Conservation (phyloP, 2,329 filamentous ascomycete species). For the Penicillium sp. region DNA sequence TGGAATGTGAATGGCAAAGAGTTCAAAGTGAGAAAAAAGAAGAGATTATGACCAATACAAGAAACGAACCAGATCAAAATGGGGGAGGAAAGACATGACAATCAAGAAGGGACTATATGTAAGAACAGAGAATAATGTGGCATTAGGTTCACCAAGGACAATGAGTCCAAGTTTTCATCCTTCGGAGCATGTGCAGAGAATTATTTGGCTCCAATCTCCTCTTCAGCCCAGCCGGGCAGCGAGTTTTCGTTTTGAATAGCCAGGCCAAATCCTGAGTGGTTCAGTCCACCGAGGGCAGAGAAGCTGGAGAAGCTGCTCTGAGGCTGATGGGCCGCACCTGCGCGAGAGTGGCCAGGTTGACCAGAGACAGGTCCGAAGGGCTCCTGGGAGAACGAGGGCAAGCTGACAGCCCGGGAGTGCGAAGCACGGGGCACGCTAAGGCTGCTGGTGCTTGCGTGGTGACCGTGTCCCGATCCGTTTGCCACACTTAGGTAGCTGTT, state of each 20-base stretch:
- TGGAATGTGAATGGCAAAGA: conserved; percentile 22
- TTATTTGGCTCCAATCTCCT: conserved; percentile 59
- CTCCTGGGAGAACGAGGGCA: conserved; percentile 69
- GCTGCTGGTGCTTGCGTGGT: conserved; percentile 64
- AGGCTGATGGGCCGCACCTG: conserved; percentile 40
- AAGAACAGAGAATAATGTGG: conserved; percentile 17
- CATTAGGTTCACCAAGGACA: conserved; percentile 18
- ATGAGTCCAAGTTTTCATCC: conserved; percentile 18
- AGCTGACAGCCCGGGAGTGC: conserved; percentile 79
- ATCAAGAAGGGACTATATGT: conserved; percentile 20
- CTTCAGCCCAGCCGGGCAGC: conserved; percentile 62
- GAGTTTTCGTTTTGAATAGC: conserved; percentile 58
- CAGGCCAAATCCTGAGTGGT: conserved; percentile 57
- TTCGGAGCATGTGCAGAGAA: conserved; percentile 7
- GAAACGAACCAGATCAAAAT: conserved; percentile 27
- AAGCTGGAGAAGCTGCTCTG: conserved; percentile 58
- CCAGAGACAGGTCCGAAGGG: conserved; percentile 48
- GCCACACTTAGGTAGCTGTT: conserved; percentile 58
- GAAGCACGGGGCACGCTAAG: conserved; percentile 55
- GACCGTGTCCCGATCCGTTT: conserved; percentile 63
- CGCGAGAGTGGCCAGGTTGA: conserved; percentile 35
- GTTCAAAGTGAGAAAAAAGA: conserved; percentile 16
- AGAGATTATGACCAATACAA: conserved; percentile 34
- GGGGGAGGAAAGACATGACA: conserved; percentile 16
- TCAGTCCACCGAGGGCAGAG: conserved; percentile 57